phyloP scores from a whole-genome alignment of 1,139 yeast genomes.

The Sugiyamaella novakii region DNA sequence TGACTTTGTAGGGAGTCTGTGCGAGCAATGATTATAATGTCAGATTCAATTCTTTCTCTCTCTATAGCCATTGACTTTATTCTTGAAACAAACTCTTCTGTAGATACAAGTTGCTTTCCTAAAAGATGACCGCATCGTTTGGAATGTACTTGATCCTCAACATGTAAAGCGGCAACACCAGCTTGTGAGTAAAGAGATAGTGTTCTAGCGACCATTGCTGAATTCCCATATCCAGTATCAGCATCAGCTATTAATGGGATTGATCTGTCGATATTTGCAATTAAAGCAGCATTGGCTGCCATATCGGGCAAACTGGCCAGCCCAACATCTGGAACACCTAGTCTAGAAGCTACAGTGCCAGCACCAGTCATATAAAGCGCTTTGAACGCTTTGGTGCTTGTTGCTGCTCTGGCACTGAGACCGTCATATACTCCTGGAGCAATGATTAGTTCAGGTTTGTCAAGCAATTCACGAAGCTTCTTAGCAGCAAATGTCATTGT shows the following conservation, averaged over 20 bases:
- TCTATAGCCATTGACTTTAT: constrained; percentile 24
- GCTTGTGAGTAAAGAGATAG: constrained; percentile 20
- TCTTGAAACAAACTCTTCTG: constrained; percentile 21
- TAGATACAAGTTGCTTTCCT: constrained; percentile 22
- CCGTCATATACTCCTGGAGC: constrained; percentile 25
- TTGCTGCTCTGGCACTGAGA: constrained; percentile 20
- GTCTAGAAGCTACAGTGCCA: constrained; percentile 21
- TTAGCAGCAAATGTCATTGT: constrained; percentile 2
- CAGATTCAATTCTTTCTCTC: constrained; percentile 19
- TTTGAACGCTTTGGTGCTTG: constrained; percentile 5
- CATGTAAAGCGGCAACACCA: constrained; percentile 25
- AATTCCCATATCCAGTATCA: constrained; percentile 25
- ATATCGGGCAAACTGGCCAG: constrained; percentile 22
- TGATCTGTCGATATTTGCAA: constrained; percentile 19
- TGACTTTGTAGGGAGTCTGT: constrained; percentile 22
- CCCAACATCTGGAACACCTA: constrained; percentile 23
- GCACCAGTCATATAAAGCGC: constrained; percentile 26
- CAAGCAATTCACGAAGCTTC: constrained; percentile 6
- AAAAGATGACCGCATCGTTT: constrained; percentile 25
- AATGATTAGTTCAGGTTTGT: constrained; percentile 9
- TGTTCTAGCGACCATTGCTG: constrained; percentile 25
- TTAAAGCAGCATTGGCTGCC: constrained; percentile 22
- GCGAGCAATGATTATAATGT: constrained; percentile 24
- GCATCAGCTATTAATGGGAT: constrained; percentile 25
- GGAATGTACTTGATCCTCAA: constrained; percentile 24